phyloP scores from a whole-genome alignment of 306 rosid species.

The Dryas octopetala region DNA sequence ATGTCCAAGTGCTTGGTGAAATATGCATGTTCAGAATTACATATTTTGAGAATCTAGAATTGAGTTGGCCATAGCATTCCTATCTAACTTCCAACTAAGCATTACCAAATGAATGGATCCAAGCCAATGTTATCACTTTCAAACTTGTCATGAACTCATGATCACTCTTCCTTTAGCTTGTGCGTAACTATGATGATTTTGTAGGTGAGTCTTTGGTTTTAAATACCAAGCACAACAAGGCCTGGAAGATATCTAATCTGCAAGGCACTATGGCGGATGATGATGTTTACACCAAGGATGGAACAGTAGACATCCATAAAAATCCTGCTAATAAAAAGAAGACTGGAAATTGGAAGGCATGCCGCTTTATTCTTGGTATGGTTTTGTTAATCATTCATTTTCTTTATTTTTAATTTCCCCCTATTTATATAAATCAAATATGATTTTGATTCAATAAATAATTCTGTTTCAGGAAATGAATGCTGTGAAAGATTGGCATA shows the following conservation, averaged over 20 bases:
- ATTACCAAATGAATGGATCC: not conserved
- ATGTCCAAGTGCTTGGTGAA: not conserved
- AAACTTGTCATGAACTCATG: conserved; percentile 5
- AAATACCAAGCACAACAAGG: not conserved
- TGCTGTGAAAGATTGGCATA: conserved; percentile 90
- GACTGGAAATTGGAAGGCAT: conserved; percentile 84
- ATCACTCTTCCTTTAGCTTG: not conserved
- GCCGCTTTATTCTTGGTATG: conserved; percentile 79
- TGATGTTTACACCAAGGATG: conserved; percentile 63
- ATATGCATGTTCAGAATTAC: not conserved
- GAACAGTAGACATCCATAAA: conserved; percentile 48
- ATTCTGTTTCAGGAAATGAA: conserved; percentile 58
- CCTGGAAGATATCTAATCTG: not conserved
- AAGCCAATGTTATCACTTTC: not conserved
- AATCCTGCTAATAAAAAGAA: conserved; percentile 69
- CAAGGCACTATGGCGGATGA: conserved; percentile 42
- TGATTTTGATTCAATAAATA: conserved; percentile 10
- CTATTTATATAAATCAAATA: not conserved
- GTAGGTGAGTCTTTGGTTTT: conserved; percentile 6
- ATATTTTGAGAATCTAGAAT: not conserved
- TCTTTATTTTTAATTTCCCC: not conserved
- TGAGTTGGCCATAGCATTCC: not conserved
- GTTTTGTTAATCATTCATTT: not conserved
- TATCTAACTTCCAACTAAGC: not conserved
- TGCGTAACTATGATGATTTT: not conserved